Evolutionary conservation across 2,329 filamentous ascomycete genomes (phyloP), one percentile per base, ranked within the genome.

Genomic region (Parasarocladium wereldwijsianum): DNA sequence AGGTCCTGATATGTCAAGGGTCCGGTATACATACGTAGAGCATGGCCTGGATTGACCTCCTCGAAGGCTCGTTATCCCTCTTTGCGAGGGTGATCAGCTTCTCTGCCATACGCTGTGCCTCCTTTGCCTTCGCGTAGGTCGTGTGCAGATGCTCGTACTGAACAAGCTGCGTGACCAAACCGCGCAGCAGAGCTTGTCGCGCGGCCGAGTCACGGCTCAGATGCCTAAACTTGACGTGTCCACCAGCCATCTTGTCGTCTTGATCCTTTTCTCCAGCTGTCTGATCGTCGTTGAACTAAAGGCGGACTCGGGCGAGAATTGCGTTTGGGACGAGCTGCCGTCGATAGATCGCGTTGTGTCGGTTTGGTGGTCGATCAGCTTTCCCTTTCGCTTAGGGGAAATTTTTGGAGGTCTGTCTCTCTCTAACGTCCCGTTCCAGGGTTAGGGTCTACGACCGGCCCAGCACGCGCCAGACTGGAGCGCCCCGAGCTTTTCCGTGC

Each of bases 91-190:
- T 94, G 46, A 98, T 86, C 41, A 96, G 64, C 63, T 93, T 92
- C 51, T 98, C 90, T 6, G 86, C 90, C 43, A 96, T 55, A 24
- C 82, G 70, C 59, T 98, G 90, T 13, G 90, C 82, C 62, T 98
- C 90, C 59, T 96, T 98, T 27, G 90, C 90, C 60, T 96, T 96
- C 52, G 79, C 76, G 68, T 81, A 94, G 58, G 90, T 93, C 29
- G 90, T 98, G 39, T 78, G 76, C 60, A 98, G 93, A 38, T 83
- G 76, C 62, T 98, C 90, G 56, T 93, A 75, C 55, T 82, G 70
- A 59, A 98, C 80, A 41, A 98, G 79, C 32, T 87, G 90, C 42
- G 87, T 93, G 52, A 96, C 86, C 37, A 98, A 67, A 58, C 96
- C 94, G 48, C 90, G 84, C 42, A 98, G 76, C 43, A 98, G 73